These are phyloP conservation scores for Solanum infundibuliforme DNA, from an alignment of 257 asterid species.

Conservation along the genomic window DNA sequence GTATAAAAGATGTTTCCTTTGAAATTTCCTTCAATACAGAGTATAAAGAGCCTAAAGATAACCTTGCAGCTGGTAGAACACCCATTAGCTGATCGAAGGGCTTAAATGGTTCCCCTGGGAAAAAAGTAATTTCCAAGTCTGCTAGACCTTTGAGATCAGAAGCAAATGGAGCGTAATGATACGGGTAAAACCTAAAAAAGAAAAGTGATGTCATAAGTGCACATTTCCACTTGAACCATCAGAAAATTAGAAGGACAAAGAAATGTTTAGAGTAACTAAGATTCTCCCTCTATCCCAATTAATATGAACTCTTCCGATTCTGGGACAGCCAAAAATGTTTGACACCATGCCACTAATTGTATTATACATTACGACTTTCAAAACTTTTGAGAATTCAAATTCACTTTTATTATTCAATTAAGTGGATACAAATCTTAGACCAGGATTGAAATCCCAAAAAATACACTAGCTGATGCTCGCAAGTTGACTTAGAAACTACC, in stretches of 20 bases:
- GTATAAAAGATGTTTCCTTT: background rate
- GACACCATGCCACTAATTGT: background rate
- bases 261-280: background rate
- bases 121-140: constrained; percentile 82
- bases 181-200: constrained; percentile 82
- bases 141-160: constrained; percentile 77
- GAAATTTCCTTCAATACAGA: background rate
- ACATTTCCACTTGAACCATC: background rate
- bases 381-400: background rate
- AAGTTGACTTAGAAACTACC: background rate
- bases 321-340: background rate
- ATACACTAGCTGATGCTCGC: background rate
- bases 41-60: constrained; percentile 1
- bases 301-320: background rate
- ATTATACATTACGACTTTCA: background rate
- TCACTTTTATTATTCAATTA: background rate
- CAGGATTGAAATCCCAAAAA: background rate
- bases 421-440: background rate
- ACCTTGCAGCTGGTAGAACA: constrained; percentile 97
- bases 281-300: background rate
- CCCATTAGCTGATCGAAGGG: constrained; percentile 99
- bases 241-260: background rate
- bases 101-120: constrained; percentile 81
- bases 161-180: constrained; percentile 98
- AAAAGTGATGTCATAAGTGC: background rate